phyloP scores from a whole-genome alignment of 345 rosid species.

The thale cress (Arabidopsis thaliana) region TAIR10.1 NC_003076.8:16293501-16294000 shows the following conservation, averaged over 20 bases:
- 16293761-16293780: conserved; percentile 28
- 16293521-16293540: neutral
- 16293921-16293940: neutral
- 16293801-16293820: conserved; percentile 34
- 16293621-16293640: conserved; percentile 24
- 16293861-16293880: neutral
- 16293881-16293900: conserved; percentile 7
- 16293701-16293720: neutral
- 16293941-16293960: conserved; percentile 24
- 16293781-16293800: conserved; percentile 36
- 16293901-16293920: neutral
- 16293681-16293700: neutral
- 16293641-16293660: conserved; percentile 19
- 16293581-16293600: conserved; percentile 9
- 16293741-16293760: conserved; percentile 15
- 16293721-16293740: neutral
- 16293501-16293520: neutral
- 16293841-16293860: conserved; percentile 1
- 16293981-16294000: neutral
- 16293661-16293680: neutral
- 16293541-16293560: conserved; percentile 8
- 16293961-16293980: conserved; percentile 8
- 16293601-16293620: neutral
- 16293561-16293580: conserved; percentile 14
- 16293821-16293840: neutral